Evolutionary conservation across 495 filamentous ascomycete genomes (phyloP).

Genomic region (Daldinia grandis): DNA sequence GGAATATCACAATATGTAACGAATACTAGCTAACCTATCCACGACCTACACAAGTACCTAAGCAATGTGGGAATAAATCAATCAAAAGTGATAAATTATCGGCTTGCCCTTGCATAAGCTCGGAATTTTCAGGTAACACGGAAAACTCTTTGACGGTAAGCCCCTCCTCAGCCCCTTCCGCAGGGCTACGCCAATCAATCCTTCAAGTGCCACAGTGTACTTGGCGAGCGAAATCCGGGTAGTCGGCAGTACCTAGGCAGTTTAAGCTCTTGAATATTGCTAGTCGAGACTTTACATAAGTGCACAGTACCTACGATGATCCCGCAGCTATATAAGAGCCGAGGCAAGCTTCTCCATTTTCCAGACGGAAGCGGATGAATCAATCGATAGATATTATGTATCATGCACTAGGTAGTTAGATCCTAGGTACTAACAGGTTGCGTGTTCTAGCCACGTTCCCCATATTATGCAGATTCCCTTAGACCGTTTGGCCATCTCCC

Average conservation of each 20-base stretch:
- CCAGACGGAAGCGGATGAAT: background rate
- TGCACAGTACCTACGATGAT: no score
- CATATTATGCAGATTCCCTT: conserved; percentile 14
- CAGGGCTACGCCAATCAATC: conserved; percentile 29
- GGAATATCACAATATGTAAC: background rate
- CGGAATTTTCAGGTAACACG: conserved; percentile 11
- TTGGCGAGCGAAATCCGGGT: conserved; percentile 1
- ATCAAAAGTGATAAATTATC: background rate
- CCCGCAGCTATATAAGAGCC: background rate
- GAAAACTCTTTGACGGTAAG: conserved; percentile 30
- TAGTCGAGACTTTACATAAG: background rate
- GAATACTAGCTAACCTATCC: background rate
- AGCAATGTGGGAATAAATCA: background rate
- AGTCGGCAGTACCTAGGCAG: background rate
- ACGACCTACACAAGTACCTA: background rate
- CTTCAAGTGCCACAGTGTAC: background rate
- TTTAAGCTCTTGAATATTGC: background rate
- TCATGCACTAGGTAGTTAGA: no score
- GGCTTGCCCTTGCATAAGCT: conserved; percentile 33
- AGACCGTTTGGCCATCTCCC: conserved; percentile 2
- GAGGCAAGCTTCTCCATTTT: background rate
- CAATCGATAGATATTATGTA: background rate
- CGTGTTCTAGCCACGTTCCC: conserved; percentile 18
- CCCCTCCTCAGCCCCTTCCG: conserved; percentile 28
- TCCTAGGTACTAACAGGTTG: background rate